Conservation (phyloP, 2,329 filamentous ascomycete species). For the Colletotrichum siamense region DNA sequence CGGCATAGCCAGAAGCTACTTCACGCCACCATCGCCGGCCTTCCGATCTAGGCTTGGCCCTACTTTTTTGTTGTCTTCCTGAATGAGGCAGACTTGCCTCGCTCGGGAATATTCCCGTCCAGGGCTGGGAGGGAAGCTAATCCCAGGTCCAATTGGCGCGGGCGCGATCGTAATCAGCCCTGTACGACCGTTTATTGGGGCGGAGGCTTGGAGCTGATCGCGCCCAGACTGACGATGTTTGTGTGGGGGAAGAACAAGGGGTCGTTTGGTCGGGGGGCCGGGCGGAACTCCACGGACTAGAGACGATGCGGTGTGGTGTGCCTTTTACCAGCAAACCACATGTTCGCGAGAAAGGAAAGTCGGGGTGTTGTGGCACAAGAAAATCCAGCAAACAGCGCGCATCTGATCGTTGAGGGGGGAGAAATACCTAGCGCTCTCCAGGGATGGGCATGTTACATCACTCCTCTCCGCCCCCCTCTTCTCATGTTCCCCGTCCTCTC, state of each 20-base stretch:
- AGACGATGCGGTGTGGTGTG: neutral
- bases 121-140: neutral
- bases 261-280: neutral
- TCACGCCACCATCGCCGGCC: neutral
- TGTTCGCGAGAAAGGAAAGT: neutral
- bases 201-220: neutral
- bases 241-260: neutral
- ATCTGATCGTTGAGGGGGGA: neutral
- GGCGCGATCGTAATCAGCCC: neutral
- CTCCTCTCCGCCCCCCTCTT: neutral
- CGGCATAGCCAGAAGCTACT: neutral
- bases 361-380: neutral
- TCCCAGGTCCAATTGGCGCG: neutral
- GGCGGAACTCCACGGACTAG: neutral
- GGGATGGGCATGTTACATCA: neutral
- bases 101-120: neutral
- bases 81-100: neutral
- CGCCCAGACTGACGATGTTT: neutral
- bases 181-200: neutral
- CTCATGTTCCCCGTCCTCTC: neutral
- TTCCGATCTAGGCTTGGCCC: neutral
- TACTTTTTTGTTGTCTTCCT: neutral
- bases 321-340: neutral
- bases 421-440: neutral
- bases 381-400: neutral